phyloP scores from a whole-genome alignment of 495 filamentous ascomycete species.

The Penicillium turbatum region DNA sequence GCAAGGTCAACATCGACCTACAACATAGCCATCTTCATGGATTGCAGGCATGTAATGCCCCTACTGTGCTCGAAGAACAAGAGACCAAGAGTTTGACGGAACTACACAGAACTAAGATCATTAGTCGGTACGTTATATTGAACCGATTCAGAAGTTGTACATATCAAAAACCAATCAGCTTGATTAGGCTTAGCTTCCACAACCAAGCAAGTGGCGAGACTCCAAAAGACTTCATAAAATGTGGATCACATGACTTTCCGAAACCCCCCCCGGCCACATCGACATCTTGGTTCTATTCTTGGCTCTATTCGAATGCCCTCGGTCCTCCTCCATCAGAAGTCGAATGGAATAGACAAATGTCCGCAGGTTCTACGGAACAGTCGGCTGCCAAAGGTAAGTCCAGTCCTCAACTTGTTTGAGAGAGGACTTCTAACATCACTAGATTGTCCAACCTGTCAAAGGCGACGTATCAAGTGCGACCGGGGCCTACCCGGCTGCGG shows the following conservation, averaged over 20 bases:
- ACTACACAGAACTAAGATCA: too few species aligned
- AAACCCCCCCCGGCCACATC: background rate
- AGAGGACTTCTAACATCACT: background rate
- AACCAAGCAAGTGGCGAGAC: too few species aligned
- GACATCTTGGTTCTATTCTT: background rate
- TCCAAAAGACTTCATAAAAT: background rate
- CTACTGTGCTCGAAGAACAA: too few species aligned
- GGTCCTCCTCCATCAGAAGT: background rate
- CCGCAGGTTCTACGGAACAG: constrained; percentile 10
- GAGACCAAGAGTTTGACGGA: too few species aligned
- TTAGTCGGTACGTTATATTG: too few species aligned
- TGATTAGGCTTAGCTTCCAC: background rate
- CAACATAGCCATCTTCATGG: too few species aligned
- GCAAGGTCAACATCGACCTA: background rate
- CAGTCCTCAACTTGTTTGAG: background rate
- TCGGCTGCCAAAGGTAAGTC: constrained; percentile 16
- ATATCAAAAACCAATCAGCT: background rate
- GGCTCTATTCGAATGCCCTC: background rate
- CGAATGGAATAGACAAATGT: constrained; percentile 16
- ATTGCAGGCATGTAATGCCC: too few species aligned
- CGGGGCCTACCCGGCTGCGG: constrained; percentile 17
- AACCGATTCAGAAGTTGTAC: too few species aligned
- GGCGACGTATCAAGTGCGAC: constrained; percentile 51
- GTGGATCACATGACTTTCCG: background rate
- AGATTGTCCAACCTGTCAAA: constrained; percentile 45